Conservation (phyloP, 345 rosid species). For the Murraya koenigii region DNA sequence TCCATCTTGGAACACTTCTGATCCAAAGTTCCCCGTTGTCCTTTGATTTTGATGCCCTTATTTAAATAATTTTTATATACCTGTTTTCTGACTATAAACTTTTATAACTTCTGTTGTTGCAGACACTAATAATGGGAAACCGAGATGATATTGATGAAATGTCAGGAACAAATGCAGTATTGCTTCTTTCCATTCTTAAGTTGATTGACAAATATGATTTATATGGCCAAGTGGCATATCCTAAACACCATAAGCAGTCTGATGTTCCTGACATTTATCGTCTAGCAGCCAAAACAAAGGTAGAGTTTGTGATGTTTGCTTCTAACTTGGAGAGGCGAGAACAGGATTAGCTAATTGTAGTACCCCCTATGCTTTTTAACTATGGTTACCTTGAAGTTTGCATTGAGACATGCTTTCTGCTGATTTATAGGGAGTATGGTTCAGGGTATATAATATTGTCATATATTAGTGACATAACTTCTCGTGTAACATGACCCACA, state of each 20-base stretch:
- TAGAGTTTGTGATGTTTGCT: conserved; percentile 14
- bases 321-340: background rate
- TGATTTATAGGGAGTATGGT: background rate
- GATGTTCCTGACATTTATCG: conserved; percentile 80
- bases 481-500: background rate
- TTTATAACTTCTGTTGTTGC: conserved; percentile 21
- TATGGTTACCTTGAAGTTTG: background rate
- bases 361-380: background rate
- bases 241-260: conserved; percentile 79
- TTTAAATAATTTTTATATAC: background rate
- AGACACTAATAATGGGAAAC: conserved; percentile 84
- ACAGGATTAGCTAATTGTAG: background rate
- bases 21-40: background rate
- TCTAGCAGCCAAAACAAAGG: conserved; percentile 79
- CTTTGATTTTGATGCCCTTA: background rate
- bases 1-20: background rate
- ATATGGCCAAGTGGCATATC: conserved; percentile 82
- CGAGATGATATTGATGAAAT: conserved; percentile 74
- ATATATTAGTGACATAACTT: background rate
- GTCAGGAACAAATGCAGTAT: conserved; percentile 59
- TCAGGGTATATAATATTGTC: background rate
- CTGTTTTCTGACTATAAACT: background rate
- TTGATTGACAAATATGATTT: conserved; percentile 72
- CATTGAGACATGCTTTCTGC: background rate
- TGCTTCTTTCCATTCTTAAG: conserved; percentile 72